These are phyloP conservation scores for Sabuloglossum arenarium DNA, from an alignment of 495 filamentous ascomycete species.

Conservation along the genomic window DNA sequence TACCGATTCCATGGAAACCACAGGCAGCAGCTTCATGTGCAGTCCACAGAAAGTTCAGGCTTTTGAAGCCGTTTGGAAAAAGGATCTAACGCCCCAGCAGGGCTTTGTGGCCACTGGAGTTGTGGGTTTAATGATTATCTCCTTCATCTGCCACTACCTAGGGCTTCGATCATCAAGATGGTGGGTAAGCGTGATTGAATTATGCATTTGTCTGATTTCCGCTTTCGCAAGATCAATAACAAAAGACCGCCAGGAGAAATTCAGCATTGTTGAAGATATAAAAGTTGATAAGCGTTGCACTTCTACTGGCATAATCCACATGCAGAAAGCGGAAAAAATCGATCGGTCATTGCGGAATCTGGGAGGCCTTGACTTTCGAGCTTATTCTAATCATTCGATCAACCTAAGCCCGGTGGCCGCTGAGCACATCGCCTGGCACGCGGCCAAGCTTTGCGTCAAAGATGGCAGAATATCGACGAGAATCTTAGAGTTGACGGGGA, in stretches of 20 bases:
- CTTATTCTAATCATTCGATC: neutral
- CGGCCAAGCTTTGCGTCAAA: neutral
- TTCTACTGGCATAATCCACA: neutral
- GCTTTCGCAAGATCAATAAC: neutral
- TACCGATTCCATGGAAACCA: slow-evolving; percentile 1
- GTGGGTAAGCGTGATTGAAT: neutral
- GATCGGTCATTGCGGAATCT: neutral
- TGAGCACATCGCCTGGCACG: slow-evolving; percentile 2
- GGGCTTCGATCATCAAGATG: neutral
- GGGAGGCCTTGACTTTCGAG: neutral
- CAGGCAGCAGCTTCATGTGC: neutral
- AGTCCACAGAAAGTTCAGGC: neutral
- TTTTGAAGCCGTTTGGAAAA: neutral
- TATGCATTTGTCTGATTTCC: neutral
- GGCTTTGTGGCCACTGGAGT: neutral
- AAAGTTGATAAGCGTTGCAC: neutral
- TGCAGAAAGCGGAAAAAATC: neutral
- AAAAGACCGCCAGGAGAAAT: neutral
- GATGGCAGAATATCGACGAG: neutral
- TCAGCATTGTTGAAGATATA: neutral
- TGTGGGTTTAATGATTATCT: neutral
- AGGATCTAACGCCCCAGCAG: neutral
- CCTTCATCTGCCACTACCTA: slow-evolving; percentile 1
- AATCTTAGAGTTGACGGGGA: neutral
- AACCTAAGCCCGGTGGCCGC: neutral